phyloP scores from a whole-genome alignment of 441 rosid genomes.

The Raphanus hybrid region DNA sequence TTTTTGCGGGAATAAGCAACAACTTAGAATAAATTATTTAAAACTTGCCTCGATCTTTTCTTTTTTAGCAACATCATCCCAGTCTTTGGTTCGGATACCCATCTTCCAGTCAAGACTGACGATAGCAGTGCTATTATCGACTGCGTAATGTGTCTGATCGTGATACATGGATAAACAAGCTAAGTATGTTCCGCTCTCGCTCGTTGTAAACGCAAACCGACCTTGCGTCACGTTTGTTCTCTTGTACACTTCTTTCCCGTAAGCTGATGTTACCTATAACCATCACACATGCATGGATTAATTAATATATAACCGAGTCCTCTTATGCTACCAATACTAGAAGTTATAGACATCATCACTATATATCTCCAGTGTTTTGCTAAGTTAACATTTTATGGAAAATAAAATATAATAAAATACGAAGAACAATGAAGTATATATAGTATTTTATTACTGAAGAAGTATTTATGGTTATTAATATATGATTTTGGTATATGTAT shows the following conservation, averaged over 20 bases:
- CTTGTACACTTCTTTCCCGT: conserved; percentile 72
- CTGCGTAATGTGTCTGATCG: conserved; percentile 43
- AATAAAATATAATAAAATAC: background rate
- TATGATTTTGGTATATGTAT: background rate
- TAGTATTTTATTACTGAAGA: no score
- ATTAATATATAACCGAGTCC: background rate
- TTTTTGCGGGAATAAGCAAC: background rate
- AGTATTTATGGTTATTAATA: no score
- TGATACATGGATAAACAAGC: conserved; percentile 75
- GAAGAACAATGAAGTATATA: no score
- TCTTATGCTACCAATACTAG: background rate
- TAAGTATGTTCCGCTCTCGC: conserved; percentile 66
- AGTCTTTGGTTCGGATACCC: conserved; percentile 73
- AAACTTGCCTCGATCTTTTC: conserved; percentile 66
- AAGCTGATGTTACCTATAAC: conserved; percentile 75
- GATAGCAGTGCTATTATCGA: conserved; percentile 32
- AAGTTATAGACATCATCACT: background rate
- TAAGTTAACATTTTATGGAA: background rate
- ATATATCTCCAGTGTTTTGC: background rate
- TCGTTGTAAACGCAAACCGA: conserved; percentile 75
- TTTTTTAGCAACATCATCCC: conserved; percentile 81
- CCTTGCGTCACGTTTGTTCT: conserved; percentile 63
- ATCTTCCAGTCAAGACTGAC: conserved; percentile 75
- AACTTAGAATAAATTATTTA: no score
- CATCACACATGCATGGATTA: background rate